Evolutionary conservation across 2,329 filamentous ascomycete species (phyloP).

Genomic region (Venturia pyrina): DNA sequence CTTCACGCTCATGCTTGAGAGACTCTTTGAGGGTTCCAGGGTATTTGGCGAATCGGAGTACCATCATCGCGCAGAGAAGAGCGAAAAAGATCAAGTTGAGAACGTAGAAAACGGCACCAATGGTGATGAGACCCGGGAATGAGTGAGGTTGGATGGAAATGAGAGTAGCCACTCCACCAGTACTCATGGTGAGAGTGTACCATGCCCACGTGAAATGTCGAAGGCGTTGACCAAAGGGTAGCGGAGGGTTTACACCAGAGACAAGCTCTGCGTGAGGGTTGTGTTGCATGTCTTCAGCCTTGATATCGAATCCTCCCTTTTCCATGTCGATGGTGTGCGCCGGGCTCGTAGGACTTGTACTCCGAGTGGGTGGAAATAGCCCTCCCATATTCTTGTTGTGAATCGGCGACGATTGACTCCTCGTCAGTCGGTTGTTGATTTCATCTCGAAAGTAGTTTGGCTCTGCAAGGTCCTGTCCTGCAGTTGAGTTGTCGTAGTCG

Average conservation of each 20-base stretch:
- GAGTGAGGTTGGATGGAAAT: slow-evolving; percentile 52
- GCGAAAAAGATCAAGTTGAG: slow-evolving; percentile 57
- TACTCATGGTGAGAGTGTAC: slow-evolving; percentile 65
- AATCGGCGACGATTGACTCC: background rate
- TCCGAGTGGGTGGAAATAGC: background rate
- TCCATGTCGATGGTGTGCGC: background rate
- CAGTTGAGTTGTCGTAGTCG: background rate
- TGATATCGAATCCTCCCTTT: background rate
- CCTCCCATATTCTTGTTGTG: background rate
- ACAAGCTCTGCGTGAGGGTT: slow-evolving; percentile 6
- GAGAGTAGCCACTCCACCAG: slow-evolving; percentile 57
- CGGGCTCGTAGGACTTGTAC: background rate
- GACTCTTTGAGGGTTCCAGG: slow-evolving; percentile 44
- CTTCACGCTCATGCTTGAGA: slow-evolving; percentile 54
- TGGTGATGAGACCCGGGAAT: slow-evolving; percentile 53
- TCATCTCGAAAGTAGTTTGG: background rate
- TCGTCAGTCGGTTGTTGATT: background rate
- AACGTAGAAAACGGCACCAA: slow-evolving; percentile 59
- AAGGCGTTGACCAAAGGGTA: slow-evolving; percentile 33
- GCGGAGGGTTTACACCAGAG: slow-evolving; percentile 9
- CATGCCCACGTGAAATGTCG: slow-evolving; percentile 60
- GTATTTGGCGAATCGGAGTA: slow-evolving; percentile 54
- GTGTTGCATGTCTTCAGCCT: background rate
- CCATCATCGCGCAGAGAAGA: slow-evolving; percentile 38
- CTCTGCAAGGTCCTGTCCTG: background rate